Percentiles rank a stretch among this genome's conserved stretches.
phyloP scores from a whole-genome alignment of 116 monocot species.

The Cymodocea nodosa region DNA sequence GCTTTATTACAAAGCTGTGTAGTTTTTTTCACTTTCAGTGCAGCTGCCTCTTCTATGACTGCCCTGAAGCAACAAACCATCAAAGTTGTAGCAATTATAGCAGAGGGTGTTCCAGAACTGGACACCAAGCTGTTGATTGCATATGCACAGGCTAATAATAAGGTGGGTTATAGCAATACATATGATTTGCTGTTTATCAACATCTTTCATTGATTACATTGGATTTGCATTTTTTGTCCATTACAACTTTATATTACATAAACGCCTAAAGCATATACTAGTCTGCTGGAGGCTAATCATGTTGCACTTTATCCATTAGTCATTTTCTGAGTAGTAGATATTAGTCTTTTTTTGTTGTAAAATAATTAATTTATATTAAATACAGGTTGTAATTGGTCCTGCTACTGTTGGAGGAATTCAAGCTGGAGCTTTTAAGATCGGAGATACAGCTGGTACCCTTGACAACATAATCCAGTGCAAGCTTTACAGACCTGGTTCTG shows the following conservation, averaged over 20 bases:
- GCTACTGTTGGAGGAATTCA: constrained; percentile 98
- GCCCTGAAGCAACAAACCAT: constrained; percentile 94
- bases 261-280: too few species aligned
- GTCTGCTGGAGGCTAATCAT: too few species aligned
- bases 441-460: constrained; percentile 96
- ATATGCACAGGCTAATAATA: constrained; percentile 86
- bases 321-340: neutral
- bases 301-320: neutral
- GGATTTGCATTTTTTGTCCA: too few species aligned
- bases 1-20: neutral
- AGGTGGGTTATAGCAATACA: constrained; percentile 29
- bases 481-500: constrained; percentile 91
- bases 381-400: constrained; percentile 89
- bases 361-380: neutral
- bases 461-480: constrained; percentile 97
- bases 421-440: constrained; percentile 99
- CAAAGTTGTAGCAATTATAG: constrained; percentile 92
- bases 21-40: constrained; percentile 35
- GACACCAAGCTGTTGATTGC: constrained; percentile 82
- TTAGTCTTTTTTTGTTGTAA: neutral
- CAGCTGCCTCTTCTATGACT: constrained; percentile 90
- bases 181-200: neutral
- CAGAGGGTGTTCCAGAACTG: constrained; percentile 98
- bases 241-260: too few species aligned
- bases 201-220: too few species aligned